Conservation (phyloP, 176 grass and related monocot genomes). For the Aegilops speltoides region DNA sequence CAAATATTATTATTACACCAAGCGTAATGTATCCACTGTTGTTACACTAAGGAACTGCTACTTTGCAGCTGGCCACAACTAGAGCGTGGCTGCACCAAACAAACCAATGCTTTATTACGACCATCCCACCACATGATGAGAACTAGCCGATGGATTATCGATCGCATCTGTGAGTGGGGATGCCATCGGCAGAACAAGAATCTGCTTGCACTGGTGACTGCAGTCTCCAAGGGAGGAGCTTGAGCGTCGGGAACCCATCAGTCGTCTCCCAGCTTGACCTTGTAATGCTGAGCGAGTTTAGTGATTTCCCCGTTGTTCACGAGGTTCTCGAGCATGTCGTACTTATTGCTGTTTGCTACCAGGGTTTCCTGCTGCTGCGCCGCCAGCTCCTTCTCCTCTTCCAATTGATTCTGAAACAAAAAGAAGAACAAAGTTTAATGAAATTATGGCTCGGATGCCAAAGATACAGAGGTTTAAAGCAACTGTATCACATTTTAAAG, state of each 20-base stretch:
- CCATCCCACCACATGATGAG: neutral
- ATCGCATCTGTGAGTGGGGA: neutral
- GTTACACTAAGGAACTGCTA: neutral
- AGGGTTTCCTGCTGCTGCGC: slow-evolving; percentile 50
- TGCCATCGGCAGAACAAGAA: neutral
- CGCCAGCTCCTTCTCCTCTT: slow-evolving; percentile 55
- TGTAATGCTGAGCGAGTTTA: slow-evolving; percentile 48
- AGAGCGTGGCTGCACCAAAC: neutral
- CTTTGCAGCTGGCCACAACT: neutral
- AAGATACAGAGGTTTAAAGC: neutral
- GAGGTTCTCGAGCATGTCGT: slow-evolving; percentile 42
- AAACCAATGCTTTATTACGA: neutral
- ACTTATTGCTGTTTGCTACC: slow-evolving; percentile 46
- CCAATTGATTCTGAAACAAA: slow-evolving; percentile 37
- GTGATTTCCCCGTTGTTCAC: slow-evolving; percentile 30
- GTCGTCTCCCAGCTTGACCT: slow-evolving; percentile 36
- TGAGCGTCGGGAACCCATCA: neutral
- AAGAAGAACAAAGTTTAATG: neutral
- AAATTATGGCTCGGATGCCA: neutral
- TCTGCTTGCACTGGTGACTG: neutral
- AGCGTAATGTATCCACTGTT: neutral
- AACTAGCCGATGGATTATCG: too few species aligned
- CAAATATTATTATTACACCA: neutral
- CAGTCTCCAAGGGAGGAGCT: neutral
- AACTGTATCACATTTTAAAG: neutral